Evolutionary conservation across 177 flowering plant genomes (phyloP), one percentile per base, ranked within the genome.

Genomic region (Telopea speciosissima): DNA sequence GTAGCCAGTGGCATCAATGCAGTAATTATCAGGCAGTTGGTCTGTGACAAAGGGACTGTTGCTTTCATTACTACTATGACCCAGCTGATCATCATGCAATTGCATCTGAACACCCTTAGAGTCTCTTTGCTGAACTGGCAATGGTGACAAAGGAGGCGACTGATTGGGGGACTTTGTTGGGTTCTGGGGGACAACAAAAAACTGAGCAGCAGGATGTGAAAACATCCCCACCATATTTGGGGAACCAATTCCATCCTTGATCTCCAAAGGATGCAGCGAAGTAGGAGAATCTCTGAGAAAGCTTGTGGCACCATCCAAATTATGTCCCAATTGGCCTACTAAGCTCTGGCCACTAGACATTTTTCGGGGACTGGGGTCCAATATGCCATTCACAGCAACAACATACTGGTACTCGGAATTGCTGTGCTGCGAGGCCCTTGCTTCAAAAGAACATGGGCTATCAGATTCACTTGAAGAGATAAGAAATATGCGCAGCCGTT

Each of bases 381-480:
- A 24, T 74, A 85, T 80, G 66, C 91, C 89, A 79, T 92, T 92
- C 68, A 90, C 86, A 71, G 97, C 90, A 64, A 80, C 86, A 76
- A 90, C 85, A 77, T 88, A 92, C 68, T 85, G 86, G 74, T 75
- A 79, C 54, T 86, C 89, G 22, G 83, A 65, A 74, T 82, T 79
- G 65, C 36, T 73, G 45, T 82, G 84, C 70, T 77, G 78, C 19
- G 67, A 14, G 12, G 72, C 74, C 70, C 72, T 79, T 65, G 72
- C 75, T 70, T 85, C 88, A 61, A 74, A 75, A 69, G 88, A 79
- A 73, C 70, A 64, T 28, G 83, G 79, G 28, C 80, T 77, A 23
- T 88, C 92, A 17, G 81, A 42, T 70, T 89, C 93, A 75, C 60
- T 71, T 33, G 65, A 68, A 44, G 91, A 54, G 21, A 88, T 76